These are phyloP conservation scores for Fraxinus dipetala DNA, from an alignment of 305 asterid species.

Conservation along the genomic window DNA sequence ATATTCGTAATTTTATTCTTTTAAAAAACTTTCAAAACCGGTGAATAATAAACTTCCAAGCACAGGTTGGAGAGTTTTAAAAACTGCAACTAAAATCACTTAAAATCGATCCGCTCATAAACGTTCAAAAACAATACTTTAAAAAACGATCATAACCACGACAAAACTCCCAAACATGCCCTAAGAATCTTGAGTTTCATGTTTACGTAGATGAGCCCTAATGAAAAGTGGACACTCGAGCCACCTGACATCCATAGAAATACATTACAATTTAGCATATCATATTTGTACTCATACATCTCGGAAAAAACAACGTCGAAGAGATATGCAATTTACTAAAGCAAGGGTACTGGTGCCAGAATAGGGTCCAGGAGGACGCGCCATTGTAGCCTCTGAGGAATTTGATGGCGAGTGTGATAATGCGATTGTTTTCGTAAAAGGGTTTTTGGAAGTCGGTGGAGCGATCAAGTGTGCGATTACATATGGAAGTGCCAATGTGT, in stretches of 20 bases:
- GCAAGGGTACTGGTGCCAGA: conserved; percentile 54
- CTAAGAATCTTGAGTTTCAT: conserved; percentile 70
- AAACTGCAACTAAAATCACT: too few species aligned
- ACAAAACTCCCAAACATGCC: conserved; percentile 25
- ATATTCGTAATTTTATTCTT: too few species aligned
- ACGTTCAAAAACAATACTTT: too few species aligned
- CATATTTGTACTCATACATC: neutral
- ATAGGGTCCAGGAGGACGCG: conserved; percentile 43
- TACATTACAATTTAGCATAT: neutral
- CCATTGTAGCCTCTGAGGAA: conserved; percentile 22
- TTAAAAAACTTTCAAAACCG: too few species aligned
- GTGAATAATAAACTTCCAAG: too few species aligned
- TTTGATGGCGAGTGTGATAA: neutral
- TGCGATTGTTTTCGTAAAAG: neutral
- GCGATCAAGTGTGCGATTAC: neutral
- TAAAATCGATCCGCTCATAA: too few species aligned
- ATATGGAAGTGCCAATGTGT: neutral
- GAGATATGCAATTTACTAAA: conserved; percentile 28
- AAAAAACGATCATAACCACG: too few species aligned
- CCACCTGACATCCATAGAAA: conserved; percentile 52
- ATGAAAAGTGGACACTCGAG: conserved; percentile 73
- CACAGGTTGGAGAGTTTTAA: too few species aligned
- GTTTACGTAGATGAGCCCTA: conserved; percentile 71
- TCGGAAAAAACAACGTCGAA: neutral
- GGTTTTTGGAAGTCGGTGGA: neutral